Percentiles rank a stretch among this genome's conserved stretches.
phyloP scores from a whole-genome alignment of 768 basidiomycete genomes.

The Amanita inopinata region DNA sequence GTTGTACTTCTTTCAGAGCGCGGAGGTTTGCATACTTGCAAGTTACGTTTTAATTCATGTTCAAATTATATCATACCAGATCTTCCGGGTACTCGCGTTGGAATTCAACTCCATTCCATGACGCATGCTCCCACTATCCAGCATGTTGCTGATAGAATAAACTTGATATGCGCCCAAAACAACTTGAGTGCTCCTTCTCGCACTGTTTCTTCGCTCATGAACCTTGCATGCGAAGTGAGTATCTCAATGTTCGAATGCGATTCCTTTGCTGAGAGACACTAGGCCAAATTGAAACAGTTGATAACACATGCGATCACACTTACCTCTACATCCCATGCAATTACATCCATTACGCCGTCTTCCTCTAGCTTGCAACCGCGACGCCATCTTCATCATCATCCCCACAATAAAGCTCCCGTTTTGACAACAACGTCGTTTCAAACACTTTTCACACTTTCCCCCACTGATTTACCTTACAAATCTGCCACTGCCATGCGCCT shows the following conservation, averaged over 20 bases:
- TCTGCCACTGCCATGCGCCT: slow-evolving; percentile 72
- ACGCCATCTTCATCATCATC: slow-evolving; percentile 18
- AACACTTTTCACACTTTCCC: slow-evolving; percentile 67
- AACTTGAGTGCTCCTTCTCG: slow-evolving; percentile 53
- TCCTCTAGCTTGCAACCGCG: slow-evolving; percentile 27
- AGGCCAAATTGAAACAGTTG: slow-evolving; percentile 80
- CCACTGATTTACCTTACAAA: slow-evolving; percentile 68
- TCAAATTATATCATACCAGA: slow-evolving; percentile 27
- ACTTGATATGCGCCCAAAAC: slow-evolving; percentile 74
- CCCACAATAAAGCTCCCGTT: slow-evolving; percentile 30
- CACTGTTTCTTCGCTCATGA: slow-evolving; percentile 57
- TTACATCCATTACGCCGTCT: slow-evolving; percentile 66
- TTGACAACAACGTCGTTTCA: slow-evolving; percentile 67
- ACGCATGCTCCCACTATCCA: slow-evolving; percentile 66
- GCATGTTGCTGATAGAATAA: slow-evolving; percentile 71
- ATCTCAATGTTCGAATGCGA: neutral
- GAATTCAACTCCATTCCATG: slow-evolving; percentile 64
- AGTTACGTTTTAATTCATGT: neutral
- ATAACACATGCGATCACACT: slow-evolving; percentile 73
- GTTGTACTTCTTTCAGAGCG: slow-evolving; percentile 56
- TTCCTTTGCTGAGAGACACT: slow-evolving; percentile 5
- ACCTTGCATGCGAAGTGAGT: slow-evolving; percentile 68
- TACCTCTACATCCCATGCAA: slow-evolving; percentile 66
- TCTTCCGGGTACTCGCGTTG: slow-evolving; percentile 59
- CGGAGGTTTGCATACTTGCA: slow-evolving; percentile 38